Base-by-base conservation (phyloP, 1,284 basidiomycete species). In the Erythrobasidium hasegawianum region DNA sequence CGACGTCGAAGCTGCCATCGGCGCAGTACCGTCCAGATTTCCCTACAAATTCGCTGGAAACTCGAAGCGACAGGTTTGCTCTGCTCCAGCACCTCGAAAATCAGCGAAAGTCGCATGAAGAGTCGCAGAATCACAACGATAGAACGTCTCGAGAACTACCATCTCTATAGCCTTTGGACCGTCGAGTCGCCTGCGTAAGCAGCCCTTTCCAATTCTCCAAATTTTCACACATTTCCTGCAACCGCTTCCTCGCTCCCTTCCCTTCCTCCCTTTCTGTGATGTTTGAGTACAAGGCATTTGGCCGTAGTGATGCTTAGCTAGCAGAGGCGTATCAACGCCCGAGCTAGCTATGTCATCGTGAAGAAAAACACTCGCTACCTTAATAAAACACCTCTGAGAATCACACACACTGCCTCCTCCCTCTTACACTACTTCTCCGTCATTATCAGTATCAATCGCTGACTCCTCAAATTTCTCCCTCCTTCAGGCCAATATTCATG, bases 291-390 rank as follows among this genome's bases (percentile, higher is more conserved):
- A 24, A 65, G 62, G 67, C 67, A 68, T 68, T 68, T 68, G 67
- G 67, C 67, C 50, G 43, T 60, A 68, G 58, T 68, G 66, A 68
- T 59, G 58, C 24, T 24, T 40, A 53, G 26, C 14, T 50, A 33
- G 24, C 38, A 24, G 43, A 29, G n/a, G 16, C 18, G n/a, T 1
- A 49, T 9, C 7, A 47, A 20, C 22, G 41, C 33, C 22, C 29
- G 53, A 22, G 41, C 39, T 20, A n/a, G 18, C 16, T 38, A 60
- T 29, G 11, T 24, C 47, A 53, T 68, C 59, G 55, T 68, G 67
- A 60, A 62, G 67, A 68, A 64, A 68, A 45, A 61, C 41, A 47
- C 60, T 58, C 59, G 67, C 67, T 68, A 68, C 67, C 67, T 67
- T 27, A 62, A 49, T 57, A 47, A 43, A 57, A 49, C 49, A 57